These are phyloP conservation scores for Hyaloperonospora brassicae DNA, from an alignment of 352 stramenopile species.

Conservation along the genomic window DNA sequence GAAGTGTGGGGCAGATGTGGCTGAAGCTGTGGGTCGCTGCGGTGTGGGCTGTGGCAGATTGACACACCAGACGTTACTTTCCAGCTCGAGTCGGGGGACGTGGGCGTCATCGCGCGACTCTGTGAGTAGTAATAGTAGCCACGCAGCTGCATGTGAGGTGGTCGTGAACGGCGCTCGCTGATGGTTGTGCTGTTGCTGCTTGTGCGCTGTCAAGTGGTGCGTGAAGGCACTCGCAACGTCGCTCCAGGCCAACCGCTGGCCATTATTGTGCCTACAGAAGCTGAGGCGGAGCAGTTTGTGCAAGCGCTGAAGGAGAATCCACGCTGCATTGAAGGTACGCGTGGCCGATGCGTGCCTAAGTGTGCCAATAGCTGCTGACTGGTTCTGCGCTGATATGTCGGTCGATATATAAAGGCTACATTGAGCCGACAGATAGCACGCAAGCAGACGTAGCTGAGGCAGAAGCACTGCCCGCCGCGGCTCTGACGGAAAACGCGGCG, in stretches of 20 bases:
- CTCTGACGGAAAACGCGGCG: constrained; percentile 29
- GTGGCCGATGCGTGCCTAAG: background rate
- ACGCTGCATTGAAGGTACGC: constrained; percentile 52
- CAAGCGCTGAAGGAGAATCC: constrained; percentile 47
- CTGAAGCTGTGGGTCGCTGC: constrained; percentile 2
- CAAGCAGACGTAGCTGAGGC: constrained; percentile 15
- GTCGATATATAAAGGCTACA: constrained; percentile 25
- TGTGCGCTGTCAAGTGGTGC: constrained; percentile 41
- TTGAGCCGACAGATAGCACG: constrained; percentile 18
- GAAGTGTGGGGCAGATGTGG: background rate
- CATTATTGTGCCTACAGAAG: constrained; percentile 61
- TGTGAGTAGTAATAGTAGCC: constrained; percentile 25
- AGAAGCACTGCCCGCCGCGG: constrained; percentile 2
- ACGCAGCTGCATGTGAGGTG: background rate
- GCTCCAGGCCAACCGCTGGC: constrained; percentile 59
- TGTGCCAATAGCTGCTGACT: background rate
- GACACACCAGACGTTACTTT: constrained; percentile 81
- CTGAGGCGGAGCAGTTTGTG: constrained; percentile 57
- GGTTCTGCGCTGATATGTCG: background rate
- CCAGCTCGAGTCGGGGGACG: constrained; percentile 68
- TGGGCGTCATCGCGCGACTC: constrained; percentile 70
- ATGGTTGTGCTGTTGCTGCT: constrained; percentile 5
- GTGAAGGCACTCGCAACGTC: constrained; percentile 45
- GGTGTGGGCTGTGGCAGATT: constrained; percentile 34
- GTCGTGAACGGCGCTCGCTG: background rate